These are phyloP conservation scores for Heliocybe sulcata DNA, from an alignment of 1,284 basidiomycete species.

Conservation along the genomic window DNA sequence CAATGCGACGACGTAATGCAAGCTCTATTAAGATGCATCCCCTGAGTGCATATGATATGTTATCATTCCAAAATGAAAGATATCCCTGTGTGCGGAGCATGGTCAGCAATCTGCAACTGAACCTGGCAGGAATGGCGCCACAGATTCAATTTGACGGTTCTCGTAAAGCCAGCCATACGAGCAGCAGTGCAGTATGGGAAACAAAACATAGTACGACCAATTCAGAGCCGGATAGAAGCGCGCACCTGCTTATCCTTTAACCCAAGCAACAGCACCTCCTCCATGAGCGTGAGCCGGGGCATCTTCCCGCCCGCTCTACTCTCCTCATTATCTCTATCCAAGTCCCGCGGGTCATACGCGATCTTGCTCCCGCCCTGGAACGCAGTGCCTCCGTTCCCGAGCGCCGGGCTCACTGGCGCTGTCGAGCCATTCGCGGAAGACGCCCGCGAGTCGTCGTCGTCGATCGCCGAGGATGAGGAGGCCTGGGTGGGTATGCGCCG, in stretches of 20 bases:
- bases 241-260: slow-evolving; percentile 84
- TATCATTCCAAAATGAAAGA: slow-evolving; percentile 97
- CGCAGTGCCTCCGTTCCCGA: slow-evolving; percentile 45
- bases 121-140: not conserved
- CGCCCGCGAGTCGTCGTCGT: slow-evolving; percentile 22
- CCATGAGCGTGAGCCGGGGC: slow-evolving; percentile 91
- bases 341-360: slow-evolving; percentile 91
- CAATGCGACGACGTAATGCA: slow-evolving; percentile 84
- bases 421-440: slow-evolving; percentile 11
- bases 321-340: slow-evolving; percentile 74
- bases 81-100: slow-evolving; percentile 54
- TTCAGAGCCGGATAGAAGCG: too few species aligned
- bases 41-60: slow-evolving; percentile 92
- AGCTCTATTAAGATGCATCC: slow-evolving; percentile 95
- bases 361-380: slow-evolving; percentile 81
- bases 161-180: not conserved
- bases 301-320: slow-evolving; percentile 60
- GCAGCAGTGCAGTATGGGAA: not conserved
- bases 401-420: slow-evolving; percentile 31
- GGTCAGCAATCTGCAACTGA: not conserved
- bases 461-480: slow-evolving; percentile 23
- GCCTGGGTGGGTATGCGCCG: slow-evolving; percentile 31
- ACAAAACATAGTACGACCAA: too few species aligned
- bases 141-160: not conserved
- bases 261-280: slow-evolving; percentile 91